Evolutionary conservation across 768 basidiomycete species (phyloP), one percentile per base, ranked within the genome.

Genomic region (Hemileccinum impolitum): DNA sequence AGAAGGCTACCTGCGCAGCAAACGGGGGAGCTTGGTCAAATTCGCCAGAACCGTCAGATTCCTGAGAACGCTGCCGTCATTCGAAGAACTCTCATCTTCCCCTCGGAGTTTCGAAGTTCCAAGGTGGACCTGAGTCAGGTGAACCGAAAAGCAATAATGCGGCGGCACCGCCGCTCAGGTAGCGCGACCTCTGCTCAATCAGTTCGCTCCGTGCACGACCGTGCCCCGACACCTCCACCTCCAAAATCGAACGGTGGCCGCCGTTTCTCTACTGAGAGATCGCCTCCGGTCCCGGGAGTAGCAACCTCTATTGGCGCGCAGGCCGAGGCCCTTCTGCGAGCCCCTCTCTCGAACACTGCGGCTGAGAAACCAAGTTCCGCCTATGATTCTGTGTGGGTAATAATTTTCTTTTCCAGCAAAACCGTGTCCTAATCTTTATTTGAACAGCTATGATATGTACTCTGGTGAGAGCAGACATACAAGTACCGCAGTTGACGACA

Each of bases 151-250:
- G 72, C 74, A 23, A 78, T 85, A 30, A 38, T 26, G 30, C 59
- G 57, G 40, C 70, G 71, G 17, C 80, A 80, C 42, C 81, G 84
- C 39, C 81, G 83, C 35, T 77, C 86, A 46, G 74, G 75, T 15
- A 87, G 90, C 54, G 73, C 75, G 11, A 65, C 64, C 17, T 80
- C 77, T 21, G 82, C 79, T 12, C 70, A 75, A 15, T 91, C 89
- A 0, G 79, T 70, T 56, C 82, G 84, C 48, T 90, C 90, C 37
- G 74, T 90, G 25, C 84, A 87, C 56, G 90, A 92, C 56, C 85
- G 90, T 45, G 85, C 73, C 12, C 90, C 89, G 11, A 92, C 90
- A 8, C 90, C 90, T n/a, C 90, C 90, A 15, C 90, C 90, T 28
- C 82, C 86, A 13, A 79, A 79, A 54, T 70, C 78, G 5, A 72